phyloP scores from a whole-genome alignment of 148 eudicot species.

The Dysphania ambrosioides region DNA sequence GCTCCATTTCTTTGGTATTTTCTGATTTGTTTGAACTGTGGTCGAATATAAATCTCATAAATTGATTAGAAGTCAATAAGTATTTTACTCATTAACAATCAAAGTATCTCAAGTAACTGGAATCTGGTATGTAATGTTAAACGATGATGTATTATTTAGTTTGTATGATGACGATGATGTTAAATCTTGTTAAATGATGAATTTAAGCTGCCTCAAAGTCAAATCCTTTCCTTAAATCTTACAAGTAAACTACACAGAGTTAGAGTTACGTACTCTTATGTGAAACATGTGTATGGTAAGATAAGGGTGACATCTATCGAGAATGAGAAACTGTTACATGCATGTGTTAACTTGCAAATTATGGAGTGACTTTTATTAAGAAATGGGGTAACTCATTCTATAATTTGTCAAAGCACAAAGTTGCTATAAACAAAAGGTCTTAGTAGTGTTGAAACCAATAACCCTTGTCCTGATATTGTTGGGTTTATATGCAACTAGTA shows the following conservation, averaged over 20 bases:
- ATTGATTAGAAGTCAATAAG: not conserved
- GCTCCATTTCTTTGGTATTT: slow-evolving; percentile 19
- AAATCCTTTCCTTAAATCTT: not conserved
- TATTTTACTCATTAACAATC: not conserved
- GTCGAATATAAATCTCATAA: not conserved
- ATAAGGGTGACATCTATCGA: not conserved
- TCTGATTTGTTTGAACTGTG: slow-evolving; percentile 18
- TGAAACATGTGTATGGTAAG: not conserved
- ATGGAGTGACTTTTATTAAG: not conserved
- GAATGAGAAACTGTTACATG: too few species aligned
- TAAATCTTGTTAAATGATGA: too few species aligned
- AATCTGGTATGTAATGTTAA: too few species aligned
- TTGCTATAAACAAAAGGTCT: not conserved
- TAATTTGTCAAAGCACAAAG: not conserved
- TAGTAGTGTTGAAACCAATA: slow-evolving; percentile 2
- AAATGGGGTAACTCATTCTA: not conserved
- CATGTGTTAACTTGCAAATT: too few species aligned
- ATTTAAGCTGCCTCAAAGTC: not conserved
- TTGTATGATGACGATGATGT: too few species aligned
- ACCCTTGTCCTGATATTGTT: slow-evolving; percentile 40
- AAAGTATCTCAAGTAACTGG: not conserved
- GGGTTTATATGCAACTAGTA: slow-evolving; percentile 25
- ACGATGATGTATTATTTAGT: too few species aligned
- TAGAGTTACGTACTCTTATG: too few species aligned
- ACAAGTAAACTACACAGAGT: not conserved